Conservation (phyloP, 2,329 filamentous ascomycete species). For the Fusarium aywerte region DNA sequence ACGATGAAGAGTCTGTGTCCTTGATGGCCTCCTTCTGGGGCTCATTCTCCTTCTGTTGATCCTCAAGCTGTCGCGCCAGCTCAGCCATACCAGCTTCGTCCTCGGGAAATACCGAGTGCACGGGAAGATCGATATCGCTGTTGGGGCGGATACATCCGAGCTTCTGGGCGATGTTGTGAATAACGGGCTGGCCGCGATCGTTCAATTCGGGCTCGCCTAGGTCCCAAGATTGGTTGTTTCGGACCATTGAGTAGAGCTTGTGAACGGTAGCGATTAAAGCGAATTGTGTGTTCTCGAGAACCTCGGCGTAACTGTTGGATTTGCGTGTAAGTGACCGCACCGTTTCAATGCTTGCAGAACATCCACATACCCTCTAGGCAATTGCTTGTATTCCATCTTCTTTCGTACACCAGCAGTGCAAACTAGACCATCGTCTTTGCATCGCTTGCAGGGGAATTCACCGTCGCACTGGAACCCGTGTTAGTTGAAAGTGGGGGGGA, state of each 20-base stretch:
- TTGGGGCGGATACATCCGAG: conserved; percentile 72
- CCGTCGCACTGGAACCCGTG: conserved; percentile 65
- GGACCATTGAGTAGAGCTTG: conserved; percentile 73
- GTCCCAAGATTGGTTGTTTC: conserved; percentile 67
- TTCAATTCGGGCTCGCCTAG: conserved; percentile 72
- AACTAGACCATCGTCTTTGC: conserved; percentile 72
- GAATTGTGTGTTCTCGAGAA: conserved; percentile 73
- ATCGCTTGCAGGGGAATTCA: conserved; percentile 73
- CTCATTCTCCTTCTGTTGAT: conserved; percentile 56
- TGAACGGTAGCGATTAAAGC: conserved; percentile 72
- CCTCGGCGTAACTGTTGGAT: conserved; percentile 68
- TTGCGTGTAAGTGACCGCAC: conserved; percentile 34
- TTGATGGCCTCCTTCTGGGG: conserved; percentile 46
- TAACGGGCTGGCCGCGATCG: conserved; percentile 70
- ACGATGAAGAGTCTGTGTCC: conserved; percentile 42
- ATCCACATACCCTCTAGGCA: conserved; percentile 66
- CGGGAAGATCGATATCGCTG: conserved; percentile 68
- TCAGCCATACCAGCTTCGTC: conserved; percentile 68
- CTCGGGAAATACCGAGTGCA: conserved; percentile 69
- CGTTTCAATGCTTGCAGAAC: not conserved
- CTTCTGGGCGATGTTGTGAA: conserved; percentile 72
- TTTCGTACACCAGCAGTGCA: conserved; percentile 72
- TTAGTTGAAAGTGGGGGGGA: conserved; percentile 17
- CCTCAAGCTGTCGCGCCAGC: conserved; percentile 65
- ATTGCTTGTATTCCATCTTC: conserved; percentile 75